These are phyloP conservation scores for Medakamo hakoo DNA, from an alignment of 139 green algal species.

Conservation along the genomic window DNA sequence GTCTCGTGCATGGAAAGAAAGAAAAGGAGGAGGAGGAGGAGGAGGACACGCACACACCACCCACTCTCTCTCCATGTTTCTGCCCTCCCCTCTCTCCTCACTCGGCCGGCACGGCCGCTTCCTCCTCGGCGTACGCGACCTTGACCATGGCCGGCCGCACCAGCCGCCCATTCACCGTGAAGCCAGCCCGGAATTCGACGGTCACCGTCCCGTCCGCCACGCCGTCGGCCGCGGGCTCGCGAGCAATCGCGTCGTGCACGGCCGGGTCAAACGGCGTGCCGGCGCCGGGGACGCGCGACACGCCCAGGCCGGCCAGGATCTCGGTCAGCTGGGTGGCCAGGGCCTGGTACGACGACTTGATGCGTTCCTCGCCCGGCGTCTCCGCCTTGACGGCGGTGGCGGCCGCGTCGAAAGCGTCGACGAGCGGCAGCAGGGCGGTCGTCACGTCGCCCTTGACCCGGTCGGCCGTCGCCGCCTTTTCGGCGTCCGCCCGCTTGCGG, in stretches of 20 bases:
- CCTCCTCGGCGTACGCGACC: slow-evolving; percentile 31
- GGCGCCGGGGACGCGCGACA: slow-evolving; percentile 60
- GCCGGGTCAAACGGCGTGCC: slow-evolving; percentile 85
- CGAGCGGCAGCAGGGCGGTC: slow-evolving; percentile 59
- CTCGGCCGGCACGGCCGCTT: background rate
- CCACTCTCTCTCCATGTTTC: background rate
- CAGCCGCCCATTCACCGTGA: slow-evolving; percentile 67
- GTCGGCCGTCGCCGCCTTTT: slow-evolving; percentile 54
- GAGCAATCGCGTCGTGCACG: slow-evolving; percentile 92
- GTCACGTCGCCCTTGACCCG: slow-evolving; percentile 56
- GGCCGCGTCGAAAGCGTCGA: slow-evolving; percentile 96
- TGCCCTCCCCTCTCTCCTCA: background rate
- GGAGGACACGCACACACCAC: too few species aligned
- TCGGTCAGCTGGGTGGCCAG: slow-evolving; percentile 95
- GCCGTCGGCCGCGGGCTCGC: slow-evolving; percentile 46
- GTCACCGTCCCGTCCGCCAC: slow-evolving; percentile 68
- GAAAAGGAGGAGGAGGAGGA: too few species aligned
- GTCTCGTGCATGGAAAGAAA: background rate
- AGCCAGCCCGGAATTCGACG: slow-evolving; percentile 89
- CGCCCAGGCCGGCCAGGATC: slow-evolving; percentile 61
- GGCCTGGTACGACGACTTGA: slow-evolving; percentile 74
- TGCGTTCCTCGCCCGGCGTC: slow-evolving; percentile 81
- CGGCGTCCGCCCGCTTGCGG: slow-evolving; percentile 56
- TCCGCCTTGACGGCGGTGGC: slow-evolving; percentile 60
- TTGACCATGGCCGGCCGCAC: slow-evolving; percentile 94